Percentiles rank a stretch among this genome's conserved stretches.
Conservation (phyloP, 129 eudicot genomes). For the Artemisia annua region DNA sequence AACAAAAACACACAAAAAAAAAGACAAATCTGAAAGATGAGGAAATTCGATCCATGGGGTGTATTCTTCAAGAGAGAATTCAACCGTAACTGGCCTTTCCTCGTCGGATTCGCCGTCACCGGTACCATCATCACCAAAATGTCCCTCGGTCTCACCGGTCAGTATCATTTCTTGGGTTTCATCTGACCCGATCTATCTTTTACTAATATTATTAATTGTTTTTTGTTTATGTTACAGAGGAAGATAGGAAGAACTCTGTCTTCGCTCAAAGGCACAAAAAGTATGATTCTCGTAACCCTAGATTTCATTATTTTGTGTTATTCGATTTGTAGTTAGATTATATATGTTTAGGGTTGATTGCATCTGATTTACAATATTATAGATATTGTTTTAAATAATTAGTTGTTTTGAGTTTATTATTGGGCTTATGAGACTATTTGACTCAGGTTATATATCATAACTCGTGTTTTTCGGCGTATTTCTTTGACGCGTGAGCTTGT, state of each 20-base stretch:
- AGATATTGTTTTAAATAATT: too few species aligned
- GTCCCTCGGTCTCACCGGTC: slow-evolving; percentile 72
- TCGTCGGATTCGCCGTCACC: slow-evolving; percentile 70
- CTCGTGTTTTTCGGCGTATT: too few species aligned
- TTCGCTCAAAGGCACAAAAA: slow-evolving; percentile 71
- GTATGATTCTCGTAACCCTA: slow-evolving; percentile 30
- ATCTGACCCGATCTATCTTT: slow-evolving; percentile 3
- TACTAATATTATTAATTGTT: background rate
- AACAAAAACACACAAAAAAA: background rate
- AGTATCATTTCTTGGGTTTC: background rate
- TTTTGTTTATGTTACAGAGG: slow-evolving; percentile 41
- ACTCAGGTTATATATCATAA: too few species aligned
- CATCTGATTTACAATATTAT: too few species aligned
- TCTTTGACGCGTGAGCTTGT: too few species aligned
- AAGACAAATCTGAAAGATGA: slow-evolving; percentile 11
- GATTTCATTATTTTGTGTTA: slow-evolving; percentile 2
- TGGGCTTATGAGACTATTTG: too few species aligned
- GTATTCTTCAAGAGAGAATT: slow-evolving; percentile 50
- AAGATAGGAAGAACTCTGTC: slow-evolving; percentile 68
- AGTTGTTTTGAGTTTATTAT: too few species aligned
- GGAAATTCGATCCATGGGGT: slow-evolving; percentile 53
- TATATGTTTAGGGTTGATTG: too few species aligned
- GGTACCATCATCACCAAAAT: slow-evolving; percentile 71
- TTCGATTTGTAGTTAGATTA: background rate
- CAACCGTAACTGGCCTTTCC: slow-evolving; percentile 58